A percentile compares a stretch with the other conserved stretches of the same genome.
Conservation (phyloP, 148 eudicot genomes). For the Vaccinium macrocarpon region DNA sequence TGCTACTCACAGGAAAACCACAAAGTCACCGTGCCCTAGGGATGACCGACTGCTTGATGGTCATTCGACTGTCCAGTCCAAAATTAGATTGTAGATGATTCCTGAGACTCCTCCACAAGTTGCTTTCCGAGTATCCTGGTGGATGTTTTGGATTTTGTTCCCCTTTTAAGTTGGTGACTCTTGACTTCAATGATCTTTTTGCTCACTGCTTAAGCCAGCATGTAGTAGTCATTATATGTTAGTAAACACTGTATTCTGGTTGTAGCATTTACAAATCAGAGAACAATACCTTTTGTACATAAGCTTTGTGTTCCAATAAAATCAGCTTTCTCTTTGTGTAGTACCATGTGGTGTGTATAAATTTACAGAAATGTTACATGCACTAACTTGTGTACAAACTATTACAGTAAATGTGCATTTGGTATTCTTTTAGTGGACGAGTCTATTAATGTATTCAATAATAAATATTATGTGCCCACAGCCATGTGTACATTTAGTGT, state of each 20-base stretch:
- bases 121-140: constrained; percentile 24
- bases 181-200: constrained; percentile 41
- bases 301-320: constrained; percentile 37
- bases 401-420: too few relatives aligned
- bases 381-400: too few relatives aligned
- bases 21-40: constrained; percentile 16
- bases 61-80: constrained; percentile 25
- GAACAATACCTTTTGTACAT: constrained; percentile 42
- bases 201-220: constrained; percentile 29
- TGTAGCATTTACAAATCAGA: constrained; percentile 44
- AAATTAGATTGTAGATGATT: constrained; percentile 44
- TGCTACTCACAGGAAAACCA: constrained; percentile 29
- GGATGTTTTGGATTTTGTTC: constrained; percentile 32
- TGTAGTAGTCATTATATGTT: constrained; percentile 32
- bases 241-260: constrained; percentile 37
- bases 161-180: constrained; percentile 29
- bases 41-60: constrained; percentile 29
- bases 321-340: constrained; percentile 14
- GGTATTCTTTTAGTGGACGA: too few relatives aligned
- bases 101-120: constrained; percentile 30
- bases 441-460: too few relatives aligned
- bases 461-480: too few relatives aligned
- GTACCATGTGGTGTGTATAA: background rate
- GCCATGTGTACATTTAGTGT: too few relatives aligned
- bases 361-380: background rate